phyloP scores from a whole-genome alignment of 805 yeast species.

The Wickerhamiella qilinensis region DNA sequence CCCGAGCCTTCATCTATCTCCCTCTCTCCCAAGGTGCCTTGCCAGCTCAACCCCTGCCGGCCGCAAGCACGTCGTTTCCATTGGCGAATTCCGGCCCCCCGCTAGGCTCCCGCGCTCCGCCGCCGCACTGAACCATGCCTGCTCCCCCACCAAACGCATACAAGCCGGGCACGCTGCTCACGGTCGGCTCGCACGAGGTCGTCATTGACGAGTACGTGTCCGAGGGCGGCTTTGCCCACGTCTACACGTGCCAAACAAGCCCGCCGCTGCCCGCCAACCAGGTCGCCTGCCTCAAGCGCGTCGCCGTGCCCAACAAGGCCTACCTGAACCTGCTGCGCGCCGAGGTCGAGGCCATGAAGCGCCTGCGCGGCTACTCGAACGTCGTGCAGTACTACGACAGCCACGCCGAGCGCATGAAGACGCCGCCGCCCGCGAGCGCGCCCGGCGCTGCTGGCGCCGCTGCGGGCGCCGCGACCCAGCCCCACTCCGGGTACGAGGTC shows the following conservation, averaged over 20 bases:
- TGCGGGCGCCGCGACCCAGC: too few relatives aligned
- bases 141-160: constrained; percentile 25
- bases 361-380: constrained; percentile 59
- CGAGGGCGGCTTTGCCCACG: constrained; percentile 91
- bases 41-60: too few relatives aligned
- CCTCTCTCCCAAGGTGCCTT: too few relatives aligned
- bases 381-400: constrained; percentile 89
- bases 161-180: constrained; percentile 56
- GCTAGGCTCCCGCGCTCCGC: not conserved
- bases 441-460: constrained; percentile 13
- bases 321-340: constrained; percentile 71
- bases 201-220: constrained; percentile 55
- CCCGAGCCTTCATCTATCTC: too few relatives aligned
- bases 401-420: constrained; percentile 63
- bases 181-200: constrained; percentile 75
- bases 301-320: constrained; percentile 83
- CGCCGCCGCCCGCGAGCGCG: constrained; percentile 15
- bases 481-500: constrained; percentile 51
- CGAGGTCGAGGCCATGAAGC: constrained; percentile 94
- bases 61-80: too few relatives aligned
- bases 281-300: constrained; percentile 78
- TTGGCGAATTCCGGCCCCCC: too few relatives aligned
- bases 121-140: constrained; percentile 1
- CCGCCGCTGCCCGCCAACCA: constrained; percentile 39
- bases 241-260: constrained; percentile 58